These are phyloP conservation scores for Plantago ovata DNA, from an alignment of 257 asterid genomes.

Conservation along the genomic window DNA sequence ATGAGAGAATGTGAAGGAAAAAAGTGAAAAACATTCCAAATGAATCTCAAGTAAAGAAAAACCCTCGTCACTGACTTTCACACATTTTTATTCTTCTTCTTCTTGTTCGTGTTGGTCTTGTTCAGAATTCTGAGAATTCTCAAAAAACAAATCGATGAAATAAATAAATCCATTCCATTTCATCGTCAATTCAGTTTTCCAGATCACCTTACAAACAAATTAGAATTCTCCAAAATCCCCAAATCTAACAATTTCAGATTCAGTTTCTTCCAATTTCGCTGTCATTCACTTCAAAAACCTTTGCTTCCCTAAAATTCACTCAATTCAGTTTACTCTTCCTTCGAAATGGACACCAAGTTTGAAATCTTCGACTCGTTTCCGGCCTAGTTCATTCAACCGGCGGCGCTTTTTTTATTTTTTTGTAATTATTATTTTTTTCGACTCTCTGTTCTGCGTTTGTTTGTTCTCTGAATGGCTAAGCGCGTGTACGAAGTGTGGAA, in stretches of 20 bases:
- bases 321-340: background rate
- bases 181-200: background rate
- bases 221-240: constrained; percentile 34
- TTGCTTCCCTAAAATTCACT: background rate
- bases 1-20: too few species aligned
- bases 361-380: constrained; percentile 53
- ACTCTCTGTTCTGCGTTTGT: too few species aligned
- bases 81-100: too few species aligned
- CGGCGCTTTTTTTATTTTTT: constrained; percentile 17
- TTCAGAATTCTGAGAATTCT: too few species aligned
- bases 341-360: constrained; percentile 51
- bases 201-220: constrained; percentile 43
- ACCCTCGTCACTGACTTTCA: too few species aligned
- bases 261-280: constrained; percentile 20
- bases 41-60: too few species aligned
- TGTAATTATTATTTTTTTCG: background rate
- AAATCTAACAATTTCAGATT: constrained; percentile 26
- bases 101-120: too few species aligned
- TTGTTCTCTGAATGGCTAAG: constrained; percentile 58
- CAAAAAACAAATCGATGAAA: too few species aligned
- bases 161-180: too few species aligned
- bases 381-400: background rate
- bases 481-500: constrained; percentile 93
- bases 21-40: too few species aligned
- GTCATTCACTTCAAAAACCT: background rate